Conservation (phyloP, 2,329 filamentous ascomycete genomes). For the Cercospora beticola region DNA sequence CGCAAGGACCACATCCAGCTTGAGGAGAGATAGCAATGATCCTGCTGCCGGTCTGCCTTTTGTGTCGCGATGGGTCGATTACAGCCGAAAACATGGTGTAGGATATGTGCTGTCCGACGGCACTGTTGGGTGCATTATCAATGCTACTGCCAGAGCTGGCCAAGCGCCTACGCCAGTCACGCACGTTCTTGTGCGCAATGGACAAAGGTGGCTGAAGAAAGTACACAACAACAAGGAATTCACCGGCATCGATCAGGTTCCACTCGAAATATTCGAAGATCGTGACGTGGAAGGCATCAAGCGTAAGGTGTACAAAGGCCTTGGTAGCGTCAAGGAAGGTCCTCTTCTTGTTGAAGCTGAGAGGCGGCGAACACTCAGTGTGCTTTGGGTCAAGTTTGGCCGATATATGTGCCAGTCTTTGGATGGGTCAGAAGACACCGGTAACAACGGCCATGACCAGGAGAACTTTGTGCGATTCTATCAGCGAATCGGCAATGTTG, state of each 20-base stretch:
- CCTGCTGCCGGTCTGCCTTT: constrained; percentile 48
- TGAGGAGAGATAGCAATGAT: constrained; percentile 31
- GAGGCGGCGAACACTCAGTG: constrained; percentile 56
- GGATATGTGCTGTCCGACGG: constrained; percentile 82
- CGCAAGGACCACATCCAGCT: constrained; percentile 24
- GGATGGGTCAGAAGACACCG: constrained; percentile 45
- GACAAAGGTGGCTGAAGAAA: constrained; percentile 63
- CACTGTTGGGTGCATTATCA: constrained; percentile 67
- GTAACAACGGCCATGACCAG: constrained; percentile 35
- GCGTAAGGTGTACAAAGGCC: constrained; percentile 56
- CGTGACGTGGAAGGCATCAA: constrained; percentile 62
- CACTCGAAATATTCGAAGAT: constrained; percentile 72
- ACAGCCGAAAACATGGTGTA: constrained; percentile 81
- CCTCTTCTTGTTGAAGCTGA: constrained; percentile 41
- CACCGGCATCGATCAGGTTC: constrained; percentile 52
- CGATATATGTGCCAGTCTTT: constrained; percentile 62
- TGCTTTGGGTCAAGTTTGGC: constrained; percentile 67
- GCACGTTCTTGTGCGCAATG: constrained; percentile 69
- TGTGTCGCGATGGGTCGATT: constrained; percentile 80
- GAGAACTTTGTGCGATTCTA: constrained; percentile 71
- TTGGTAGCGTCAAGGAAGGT: constrained; percentile 37
- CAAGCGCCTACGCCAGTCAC: constrained; percentile 58
- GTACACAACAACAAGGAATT: constrained; percentile 54
- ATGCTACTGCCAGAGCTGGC: constrained; percentile 41
- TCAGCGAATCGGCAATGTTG: constrained; percentile 76